phyloP scores from a whole-genome alignment of 192 early-diverging fungal genomes.

The Oehlia diaphana region DNA sequence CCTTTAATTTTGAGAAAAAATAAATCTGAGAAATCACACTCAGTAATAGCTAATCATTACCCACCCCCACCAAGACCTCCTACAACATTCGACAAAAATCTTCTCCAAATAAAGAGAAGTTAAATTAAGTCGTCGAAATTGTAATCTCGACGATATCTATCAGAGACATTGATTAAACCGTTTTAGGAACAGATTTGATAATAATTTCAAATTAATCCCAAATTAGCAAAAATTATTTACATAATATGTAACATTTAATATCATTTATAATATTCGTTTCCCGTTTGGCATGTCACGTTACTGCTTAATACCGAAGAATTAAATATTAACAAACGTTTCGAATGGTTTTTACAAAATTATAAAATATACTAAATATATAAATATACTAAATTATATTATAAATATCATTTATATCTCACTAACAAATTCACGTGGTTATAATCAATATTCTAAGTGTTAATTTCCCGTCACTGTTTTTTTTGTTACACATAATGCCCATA shows the following conservation, averaged over 20 bases:
- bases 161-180: neutral
- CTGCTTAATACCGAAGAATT: too few species aligned
- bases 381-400: too few species aligned
- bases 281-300: too few species aligned
- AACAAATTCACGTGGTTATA: too few species aligned
- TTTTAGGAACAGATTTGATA: neutral
- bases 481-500: too few species aligned
- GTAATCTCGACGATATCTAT: neutral
- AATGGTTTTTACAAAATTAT: too few species aligned
- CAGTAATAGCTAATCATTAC: neutral
- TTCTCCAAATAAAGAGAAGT: neutral
- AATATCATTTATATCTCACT: too few species aligned
- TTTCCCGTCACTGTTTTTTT: too few species aligned
- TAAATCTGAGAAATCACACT: neutral
- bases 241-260: neutral
- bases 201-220: neutral
- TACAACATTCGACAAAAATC: neutral
- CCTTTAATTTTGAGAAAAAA: neutral
- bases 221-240: neutral
- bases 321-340: too few species aligned
- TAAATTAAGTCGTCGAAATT: neutral
- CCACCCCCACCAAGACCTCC: neutral
- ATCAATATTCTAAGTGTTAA: too few species aligned
- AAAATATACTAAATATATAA: too few species aligned
- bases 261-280: neutral